phyloP scores from a whole-genome alignment of 192 early-diverging fungal genomes.

The Backusella sp. region DNA sequence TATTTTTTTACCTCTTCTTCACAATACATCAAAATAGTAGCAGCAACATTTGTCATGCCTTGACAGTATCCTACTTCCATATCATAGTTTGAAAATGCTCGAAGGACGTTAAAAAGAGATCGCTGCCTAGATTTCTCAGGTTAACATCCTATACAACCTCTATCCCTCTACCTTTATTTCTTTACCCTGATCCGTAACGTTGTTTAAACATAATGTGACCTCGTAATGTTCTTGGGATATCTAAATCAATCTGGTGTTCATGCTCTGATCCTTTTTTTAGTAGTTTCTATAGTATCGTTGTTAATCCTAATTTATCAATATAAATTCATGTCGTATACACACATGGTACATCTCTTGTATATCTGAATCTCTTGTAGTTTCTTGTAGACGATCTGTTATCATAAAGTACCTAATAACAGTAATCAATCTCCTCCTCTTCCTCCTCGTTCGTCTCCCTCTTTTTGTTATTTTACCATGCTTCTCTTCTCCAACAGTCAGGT shows the following conservation, averaged over 20 bases:
- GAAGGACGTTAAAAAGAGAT: constrained; percentile 71
- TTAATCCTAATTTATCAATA: background rate
- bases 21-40: constrained; percentile 71
- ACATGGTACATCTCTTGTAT: constrained; percentile 19
- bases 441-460: background rate
- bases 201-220: constrained; percentile 58
- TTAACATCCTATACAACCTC: background rate
- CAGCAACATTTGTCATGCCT: constrained; percentile 80
- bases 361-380: constrained; percentile 16
- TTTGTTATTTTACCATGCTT: constrained; percentile 46
- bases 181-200: constrained; percentile 57
- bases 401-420: constrained; percentile 30
- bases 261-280: constrained; percentile 39
- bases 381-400: constrained; percentile 24
- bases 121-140: constrained; percentile 54
- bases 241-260: constrained; percentile 59
- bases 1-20: constrained; percentile 46
- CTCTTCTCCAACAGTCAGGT: constrained; percentile 56
- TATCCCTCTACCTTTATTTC: background rate
- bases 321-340: background rate
- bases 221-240: constrained; percentile 57
- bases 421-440: background rate
- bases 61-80: constrained; percentile 84
- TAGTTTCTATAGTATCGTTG: background rate
- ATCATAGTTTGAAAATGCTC: constrained; percentile 78